Evolutionary conservation across 441 rosid species (phyloP).

Genomic region (Populus hybrid): DNA sequence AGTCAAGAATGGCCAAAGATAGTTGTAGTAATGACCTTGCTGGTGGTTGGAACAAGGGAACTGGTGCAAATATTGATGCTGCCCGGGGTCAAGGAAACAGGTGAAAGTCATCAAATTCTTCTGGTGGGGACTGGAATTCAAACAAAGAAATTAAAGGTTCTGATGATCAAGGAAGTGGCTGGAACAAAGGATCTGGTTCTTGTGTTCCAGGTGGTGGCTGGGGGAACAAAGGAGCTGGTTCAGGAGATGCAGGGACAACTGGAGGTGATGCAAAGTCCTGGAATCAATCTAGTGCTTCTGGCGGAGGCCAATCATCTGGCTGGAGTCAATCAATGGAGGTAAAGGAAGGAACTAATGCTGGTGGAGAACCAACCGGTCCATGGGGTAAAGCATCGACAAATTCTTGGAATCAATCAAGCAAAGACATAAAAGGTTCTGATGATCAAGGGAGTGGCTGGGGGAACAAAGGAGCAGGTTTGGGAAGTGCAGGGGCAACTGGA

Average conservation of each 20-base stretch:
- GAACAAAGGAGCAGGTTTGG: conserved; percentile 18
- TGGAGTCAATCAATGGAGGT: conserved; percentile 19
- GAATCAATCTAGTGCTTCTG: conserved; percentile 13
- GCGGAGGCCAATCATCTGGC: conserved; percentile 23
- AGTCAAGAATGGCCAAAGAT: not conserved
- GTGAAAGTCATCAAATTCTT: not conserved
- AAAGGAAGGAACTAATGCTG: conserved; percentile 18
- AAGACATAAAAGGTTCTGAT: not conserved
- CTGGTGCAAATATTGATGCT: conserved; percentile 2
- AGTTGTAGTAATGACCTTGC: not conserved
- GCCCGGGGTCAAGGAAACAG: conserved; percentile 19
- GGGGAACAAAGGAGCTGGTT: conserved; percentile 20
- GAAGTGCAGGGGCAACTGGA: conserved; percentile 19
- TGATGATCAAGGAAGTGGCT: not conserved
- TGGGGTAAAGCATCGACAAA: conserved; percentile 18
- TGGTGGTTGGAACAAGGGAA: no score
- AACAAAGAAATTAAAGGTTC: not conserved
- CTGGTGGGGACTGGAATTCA: conserved; percentile 23
- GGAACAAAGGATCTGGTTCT: conserved; percentile 14
- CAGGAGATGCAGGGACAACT: conserved; percentile 19
- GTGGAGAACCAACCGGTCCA: conserved; percentile 19
- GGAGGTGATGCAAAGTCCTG: conserved; percentile 16
- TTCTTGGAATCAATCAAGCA: not conserved
- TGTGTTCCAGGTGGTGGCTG: conserved; percentile 20
- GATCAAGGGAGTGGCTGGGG: conserved; percentile 10